Conservation (phyloP, 768 basidiomycete genomes). For the Neoboletus subvelutipes region DNA sequence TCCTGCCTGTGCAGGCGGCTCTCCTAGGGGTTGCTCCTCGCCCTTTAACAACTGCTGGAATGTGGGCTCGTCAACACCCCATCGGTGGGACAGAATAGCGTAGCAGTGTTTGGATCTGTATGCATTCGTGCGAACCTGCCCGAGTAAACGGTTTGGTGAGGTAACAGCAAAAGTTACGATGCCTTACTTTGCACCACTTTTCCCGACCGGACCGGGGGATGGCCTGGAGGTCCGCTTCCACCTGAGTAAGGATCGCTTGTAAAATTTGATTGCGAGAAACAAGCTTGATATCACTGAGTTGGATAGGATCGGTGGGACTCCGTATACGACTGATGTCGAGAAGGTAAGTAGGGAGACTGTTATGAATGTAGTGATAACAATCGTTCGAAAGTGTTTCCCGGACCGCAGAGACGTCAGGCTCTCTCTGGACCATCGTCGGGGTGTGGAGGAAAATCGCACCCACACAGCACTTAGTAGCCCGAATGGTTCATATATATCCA, state of each 20-base stretch:
- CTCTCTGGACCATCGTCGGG: not conserved
- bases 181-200: not conserved
- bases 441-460: not conserved
- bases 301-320: not conserved
- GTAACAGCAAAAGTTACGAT: not conserved
- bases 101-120: not conserved
- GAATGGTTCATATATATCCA: no score
- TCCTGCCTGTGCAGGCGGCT: not conserved
- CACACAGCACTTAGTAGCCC: no score
- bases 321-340: not conserved
- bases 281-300: not conserved
- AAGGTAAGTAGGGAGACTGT: not conserved
- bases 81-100: not conserved
- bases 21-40: not conserved
- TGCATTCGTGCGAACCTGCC: not conserved
- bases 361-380: not conserved
- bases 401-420: not conserved
- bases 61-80: not conserved
- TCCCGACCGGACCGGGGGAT: not conserved
- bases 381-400: not conserved
- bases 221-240: not conserved
- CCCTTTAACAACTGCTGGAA: not conserved
- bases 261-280: not conserved
- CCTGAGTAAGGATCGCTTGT: not conserved
- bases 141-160: not conserved